Evolutionary conservation across 2,329 filamentous ascomycete genomes (phyloP), one percentile per base, ranked within the genome.

Genomic region (Colletotrichum nymphaeae): DNA sequence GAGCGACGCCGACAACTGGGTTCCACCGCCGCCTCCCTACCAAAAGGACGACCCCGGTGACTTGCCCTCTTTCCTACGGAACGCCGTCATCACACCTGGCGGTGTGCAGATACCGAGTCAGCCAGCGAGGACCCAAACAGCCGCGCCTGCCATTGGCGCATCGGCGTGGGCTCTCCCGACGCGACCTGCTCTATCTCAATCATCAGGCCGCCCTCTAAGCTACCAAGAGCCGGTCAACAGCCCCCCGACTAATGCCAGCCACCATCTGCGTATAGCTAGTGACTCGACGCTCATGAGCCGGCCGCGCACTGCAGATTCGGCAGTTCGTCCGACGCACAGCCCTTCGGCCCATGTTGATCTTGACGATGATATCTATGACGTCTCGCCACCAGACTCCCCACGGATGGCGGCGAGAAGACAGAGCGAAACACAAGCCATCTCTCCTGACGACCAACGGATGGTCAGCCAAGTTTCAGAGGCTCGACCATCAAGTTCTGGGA

Each of bases 1-100:
- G 81, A 96, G 94, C 75, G 94, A 97, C 80, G 94, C 94, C 4
- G 94, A 97, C 78, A 94, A 95, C 77, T 97, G 94, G 94, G 93
- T 95, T 5, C 93, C 94, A 5, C 94, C 94, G 5, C 94, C 94
- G 9, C 94, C 94, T 3, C 94, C 94, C 1, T 97, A 97, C 77
- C 90, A 91, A 53, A 89, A 90, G 67, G 91, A 93, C 0, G 89
- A 90, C 60, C 89, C 89, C 0, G 86, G 85, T 11, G 88, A 90
- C 76, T 75, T 89, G 68, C 89, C 89, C 1, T 86, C 84, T 2
- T 91, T 91, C 74, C 76, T 91, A 75, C 88, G 89, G 35, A 86
- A 89, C 65, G 82, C 85, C 42, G 78, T 84, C 37, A 81, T 87
- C 59, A 79, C 84, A 60, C 84, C 86, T 24, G 75, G 78, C 55